A percentile compares a stretch with the other conserved stretches of the same genome.
These are phyloP conservation scores for Epichloe amarillans DNA, from an alignment of 2,329 filamentous ascomycete species.

Conservation along the genomic window DNA sequence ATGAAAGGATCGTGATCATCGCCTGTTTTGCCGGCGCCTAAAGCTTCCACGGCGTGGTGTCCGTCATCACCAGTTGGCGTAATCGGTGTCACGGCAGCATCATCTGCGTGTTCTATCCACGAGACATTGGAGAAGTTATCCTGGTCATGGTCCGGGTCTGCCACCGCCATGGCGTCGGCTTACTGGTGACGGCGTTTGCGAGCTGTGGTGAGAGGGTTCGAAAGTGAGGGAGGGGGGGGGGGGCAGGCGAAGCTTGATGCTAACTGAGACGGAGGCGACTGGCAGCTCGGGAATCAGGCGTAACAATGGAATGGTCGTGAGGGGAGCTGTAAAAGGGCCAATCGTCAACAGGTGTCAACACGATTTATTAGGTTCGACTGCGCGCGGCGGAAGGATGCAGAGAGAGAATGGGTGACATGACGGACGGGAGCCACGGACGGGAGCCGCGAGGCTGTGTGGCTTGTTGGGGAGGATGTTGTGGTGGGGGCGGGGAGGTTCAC, in stretches of 20 bases:
- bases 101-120: conserved; percentile 51
- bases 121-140: conserved; percentile 74
- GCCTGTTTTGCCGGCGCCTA: conserved; percentile 20
- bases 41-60: conserved; percentile 28
- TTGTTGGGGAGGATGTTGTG: too few relatives aligned
- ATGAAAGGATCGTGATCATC: conserved; percentile 46
- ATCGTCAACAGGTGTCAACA: too few relatives aligned
- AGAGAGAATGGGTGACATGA: too few relatives aligned
- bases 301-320: too few relatives aligned
- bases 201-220: not conserved
- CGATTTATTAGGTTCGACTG: too few relatives aligned
- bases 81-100: conserved; percentile 18
- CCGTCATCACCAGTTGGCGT: conserved; percentile 15
- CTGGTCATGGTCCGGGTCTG: conserved; percentile 38
- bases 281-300: not conserved
- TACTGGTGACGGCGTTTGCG: not conserved
- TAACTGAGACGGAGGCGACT: not conserved
- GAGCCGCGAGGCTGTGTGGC: too few relatives aligned
- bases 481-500: too few relatives aligned
- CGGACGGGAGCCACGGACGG: too few relatives aligned
- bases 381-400: too few relatives aligned
- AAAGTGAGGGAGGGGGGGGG: too few relatives aligned
- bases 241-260: too few relatives aligned
- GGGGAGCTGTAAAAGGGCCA: too few relatives aligned
- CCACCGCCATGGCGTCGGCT: conserved; percentile 22